Base-by-base conservation (phyloP, 768 basidiomycete species). In the Bullera alba region DNA sequence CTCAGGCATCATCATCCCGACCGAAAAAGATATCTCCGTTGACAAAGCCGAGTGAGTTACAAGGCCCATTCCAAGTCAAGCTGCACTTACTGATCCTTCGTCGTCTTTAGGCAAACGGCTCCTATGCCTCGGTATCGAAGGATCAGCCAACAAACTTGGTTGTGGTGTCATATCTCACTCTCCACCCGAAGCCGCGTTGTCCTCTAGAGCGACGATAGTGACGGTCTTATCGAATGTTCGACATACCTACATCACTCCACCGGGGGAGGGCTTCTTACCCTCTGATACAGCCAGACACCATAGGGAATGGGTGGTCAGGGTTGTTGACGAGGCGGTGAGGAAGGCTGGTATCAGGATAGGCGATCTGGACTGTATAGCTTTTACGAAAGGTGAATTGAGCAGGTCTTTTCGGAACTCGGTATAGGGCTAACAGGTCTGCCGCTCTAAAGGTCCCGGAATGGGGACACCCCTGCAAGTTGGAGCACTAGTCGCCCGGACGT, bases 231-330 rank as follows among this genome's bases (percentile, higher is more conserved):
- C 90, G 21, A 99, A 99, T 63, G 78, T 96, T 56, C 81, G 95
- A 57, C 95, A 96, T 64, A 99, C 95, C n/a, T 96, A 97, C 71
- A 87, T 97, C 60, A 97, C 95, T 2, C 95, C 95, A 4, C 89
- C 93, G 2, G 95, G 95, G 2, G 90, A 97, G 75, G 95, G 95
- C 0, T 99, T 99, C 68, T 82, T 93, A 44, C 95, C 95, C 10
- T 79, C 86, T 46, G 92, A 97, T 67, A 99, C 95, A 14, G 95
- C 95, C 2, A 77, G 85, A 49, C 95, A 97, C 65, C 95, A 99
- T 75, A 83, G 92, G 38, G 81, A 95, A 72, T 97, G 95, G 95
- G 82, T 80, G 1, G 74, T 87, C 48, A 79, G 79, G 48, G 83
- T 99, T 15, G 83, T 97, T 58, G 79, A 81, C 42, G 81, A 86